These are phyloP conservation scores for Sordariomycetes sp. DNA, from an alignment of 2,329 filamentous ascomycete genomes.

Conservation along the genomic window DNA sequence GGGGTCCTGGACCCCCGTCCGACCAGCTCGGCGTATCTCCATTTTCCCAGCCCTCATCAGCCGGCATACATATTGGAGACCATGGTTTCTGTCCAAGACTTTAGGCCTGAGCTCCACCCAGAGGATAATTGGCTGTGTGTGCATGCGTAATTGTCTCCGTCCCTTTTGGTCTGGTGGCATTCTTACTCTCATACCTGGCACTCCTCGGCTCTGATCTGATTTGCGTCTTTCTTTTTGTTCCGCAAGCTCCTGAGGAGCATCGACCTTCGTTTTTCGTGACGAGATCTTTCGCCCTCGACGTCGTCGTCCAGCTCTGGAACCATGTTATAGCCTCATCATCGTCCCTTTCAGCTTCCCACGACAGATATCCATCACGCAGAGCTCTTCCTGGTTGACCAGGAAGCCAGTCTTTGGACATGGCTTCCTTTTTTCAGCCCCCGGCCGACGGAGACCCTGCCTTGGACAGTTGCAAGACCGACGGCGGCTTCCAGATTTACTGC, in stretches of 20 bases:
- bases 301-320: neutral
- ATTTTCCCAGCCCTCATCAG: neutral
- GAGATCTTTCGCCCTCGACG: neutral
- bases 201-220: neutral
- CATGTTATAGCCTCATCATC: neutral
- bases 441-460: constrained; percentile 16
- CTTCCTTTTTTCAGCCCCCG: constrained; percentile 20
- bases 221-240: neutral
- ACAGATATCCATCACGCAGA: neutral
- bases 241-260: neutral
- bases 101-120: neutral
- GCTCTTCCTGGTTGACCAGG: neutral
- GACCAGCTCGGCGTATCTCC: neutral
- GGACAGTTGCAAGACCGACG: constrained; percentile 10
- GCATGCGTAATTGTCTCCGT: neutral
- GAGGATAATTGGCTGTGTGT: neutral
- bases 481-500: constrained; percentile 17
- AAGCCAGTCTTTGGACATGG: constrained; percentile 13
- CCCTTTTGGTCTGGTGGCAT: neutral
- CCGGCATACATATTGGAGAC: neutral
- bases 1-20: neutral
- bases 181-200: neutral
- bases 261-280: neutral
- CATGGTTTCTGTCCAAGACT: neutral
- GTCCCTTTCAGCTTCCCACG: neutral